phyloP scores from a whole-genome alignment of 164 flowering plant species.

The Protea cynaroides region DNA sequence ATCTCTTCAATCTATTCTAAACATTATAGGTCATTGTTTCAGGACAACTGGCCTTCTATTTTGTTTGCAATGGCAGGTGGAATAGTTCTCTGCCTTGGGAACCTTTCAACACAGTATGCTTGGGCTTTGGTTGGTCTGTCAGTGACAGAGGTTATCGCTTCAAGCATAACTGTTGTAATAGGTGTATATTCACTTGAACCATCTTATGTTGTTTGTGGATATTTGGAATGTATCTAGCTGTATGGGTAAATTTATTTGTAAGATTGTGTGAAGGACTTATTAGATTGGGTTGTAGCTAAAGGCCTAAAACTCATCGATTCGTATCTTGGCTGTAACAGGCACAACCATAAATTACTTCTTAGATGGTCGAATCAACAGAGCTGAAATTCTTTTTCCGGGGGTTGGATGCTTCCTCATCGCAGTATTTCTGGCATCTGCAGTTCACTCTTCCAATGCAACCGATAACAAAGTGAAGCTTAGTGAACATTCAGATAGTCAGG shows the following conservation, averaged over 20 bases:
- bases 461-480: slow-evolving; percentile 58
- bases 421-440: slow-evolving; percentile 67
- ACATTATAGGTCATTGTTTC: slow-evolving; percentile 11
- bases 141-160: slow-evolving; percentile 61
- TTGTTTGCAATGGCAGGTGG: slow-evolving; percentile 70
- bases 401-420: slow-evolving; percentile 81
- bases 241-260: no score
- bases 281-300: neutral
- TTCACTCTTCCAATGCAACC: slow-evolving; percentile 68
- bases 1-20: no score
- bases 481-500: slow-evolving; percentile 15
- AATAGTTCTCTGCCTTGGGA: slow-evolving; percentile 66
- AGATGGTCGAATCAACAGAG: slow-evolving; percentile 71
- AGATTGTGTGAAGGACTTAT: neutral
- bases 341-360: slow-evolving; percentile 86
- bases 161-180: slow-evolving; percentile 80
- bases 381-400: slow-evolving; percentile 87
- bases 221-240: neutral
- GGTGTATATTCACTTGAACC: slow-evolving; percentile 30
- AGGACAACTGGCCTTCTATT: slow-evolving; percentile 29
- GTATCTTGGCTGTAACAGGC: slow-evolving; percentile 35
- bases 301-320: neutral
- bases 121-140: slow-evolving; percentile 91
- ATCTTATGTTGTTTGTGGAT: neutral
- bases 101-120: slow-evolving; percentile 74